These are phyloP conservation scores for Aspergillus saccharolyticus DNA, from an alignment of 495 filamentous ascomycete genomes.

Conservation along the genomic window DNA sequence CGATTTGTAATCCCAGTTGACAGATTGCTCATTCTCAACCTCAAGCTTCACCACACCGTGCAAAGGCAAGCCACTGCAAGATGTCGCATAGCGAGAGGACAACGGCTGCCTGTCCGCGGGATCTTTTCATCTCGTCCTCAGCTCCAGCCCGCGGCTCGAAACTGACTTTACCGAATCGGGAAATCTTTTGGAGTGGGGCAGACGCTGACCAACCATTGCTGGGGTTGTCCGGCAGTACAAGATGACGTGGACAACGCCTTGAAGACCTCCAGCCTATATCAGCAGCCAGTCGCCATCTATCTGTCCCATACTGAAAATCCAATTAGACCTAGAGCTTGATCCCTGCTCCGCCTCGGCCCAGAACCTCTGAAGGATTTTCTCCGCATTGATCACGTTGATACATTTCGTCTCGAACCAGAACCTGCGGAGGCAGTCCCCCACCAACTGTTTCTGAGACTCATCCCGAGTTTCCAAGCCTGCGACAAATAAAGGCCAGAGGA, in stretches of 20 bases:
- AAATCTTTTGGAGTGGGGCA: slow-evolving; percentile 19
- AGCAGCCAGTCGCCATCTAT: not conserved
- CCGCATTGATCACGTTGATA: slow-evolving; percentile 30
- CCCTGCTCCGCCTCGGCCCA: slow-evolving; percentile 20
- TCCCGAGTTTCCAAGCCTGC: slow-evolving; percentile 37
- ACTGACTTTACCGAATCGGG: not conserved
- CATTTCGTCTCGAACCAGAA: slow-evolving; percentile 25
- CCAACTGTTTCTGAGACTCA: slow-evolving; percentile 5
- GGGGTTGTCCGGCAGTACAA: no score
- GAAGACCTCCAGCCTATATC: not conserved
- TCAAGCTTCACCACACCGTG: not conserved
- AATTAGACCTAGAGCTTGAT: not conserved
- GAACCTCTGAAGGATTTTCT: slow-evolving; percentile 24
- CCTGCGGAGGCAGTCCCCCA: slow-evolving; percentile 12
- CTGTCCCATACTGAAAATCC: not conserved
- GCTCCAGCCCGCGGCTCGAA: not conserved
- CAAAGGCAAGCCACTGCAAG: not conserved
- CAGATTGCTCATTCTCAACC: not conserved
- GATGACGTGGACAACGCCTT: not conserved
- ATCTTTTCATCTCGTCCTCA: not conserved
- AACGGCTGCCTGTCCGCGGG: not conserved
- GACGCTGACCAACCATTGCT: not conserved
- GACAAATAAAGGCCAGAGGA: slow-evolving; percentile 50
- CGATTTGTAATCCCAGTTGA: not conserved
- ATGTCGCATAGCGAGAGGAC: not conserved